A percentile compares a stretch with the other conserved stretches of the same genome.
Evolutionary conservation across 345 rosid species (phyloP).

Genomic region (Syzygium oleosum): DNA sequence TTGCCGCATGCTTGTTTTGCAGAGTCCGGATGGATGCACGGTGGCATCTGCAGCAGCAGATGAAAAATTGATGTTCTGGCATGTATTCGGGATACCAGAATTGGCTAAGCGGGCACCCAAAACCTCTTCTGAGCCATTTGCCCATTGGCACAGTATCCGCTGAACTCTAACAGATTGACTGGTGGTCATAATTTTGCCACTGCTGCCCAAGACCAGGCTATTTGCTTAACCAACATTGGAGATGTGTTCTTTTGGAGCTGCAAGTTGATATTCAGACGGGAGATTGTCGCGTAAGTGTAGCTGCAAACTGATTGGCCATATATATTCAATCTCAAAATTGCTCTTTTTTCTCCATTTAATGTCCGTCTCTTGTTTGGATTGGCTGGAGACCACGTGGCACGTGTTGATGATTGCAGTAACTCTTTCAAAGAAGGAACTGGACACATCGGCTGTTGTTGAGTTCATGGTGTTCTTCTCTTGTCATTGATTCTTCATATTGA

Average conservation of each 20-base stretch:
- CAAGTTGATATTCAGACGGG: too few relatives aligned
- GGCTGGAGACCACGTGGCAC: slow-evolving; percentile 91
- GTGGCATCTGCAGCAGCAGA: slow-evolving; percentile 38
- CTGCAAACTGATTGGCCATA: neutral
- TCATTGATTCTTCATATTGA: neutral
- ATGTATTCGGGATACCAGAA: slow-evolving; percentile 30
- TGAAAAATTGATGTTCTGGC: slow-evolving; percentile 35
- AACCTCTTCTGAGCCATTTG: slow-evolving; percentile 15
- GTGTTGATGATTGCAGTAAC: slow-evolving; percentile 83
- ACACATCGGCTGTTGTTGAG: slow-evolving; percentile 62
- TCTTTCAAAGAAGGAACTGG: slow-evolving; percentile 65
- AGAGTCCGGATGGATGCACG: slow-evolving; percentile 42
- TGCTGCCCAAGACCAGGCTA: too few relatives aligned
- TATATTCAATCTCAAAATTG: neutral
- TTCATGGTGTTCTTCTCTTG: neutral
- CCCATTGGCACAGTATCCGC: neutral
- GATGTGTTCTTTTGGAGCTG: slow-evolving; percentile 11
- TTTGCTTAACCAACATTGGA: too few relatives aligned
- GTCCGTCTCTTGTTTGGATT: slow-evolving; percentile 9
- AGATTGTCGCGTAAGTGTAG: too few relatives aligned
- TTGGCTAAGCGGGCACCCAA: slow-evolving; percentile 17
- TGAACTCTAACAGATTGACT: neutral
- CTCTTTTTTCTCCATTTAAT: neutral
- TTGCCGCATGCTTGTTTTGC: neutral
- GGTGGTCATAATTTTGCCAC: neutral